Percentiles rank a stretch among this genome's conserved stretches.
phyloP scores from a whole-genome alignment of 169 alveolate species.

The Plasmodium berghei region DNA sequence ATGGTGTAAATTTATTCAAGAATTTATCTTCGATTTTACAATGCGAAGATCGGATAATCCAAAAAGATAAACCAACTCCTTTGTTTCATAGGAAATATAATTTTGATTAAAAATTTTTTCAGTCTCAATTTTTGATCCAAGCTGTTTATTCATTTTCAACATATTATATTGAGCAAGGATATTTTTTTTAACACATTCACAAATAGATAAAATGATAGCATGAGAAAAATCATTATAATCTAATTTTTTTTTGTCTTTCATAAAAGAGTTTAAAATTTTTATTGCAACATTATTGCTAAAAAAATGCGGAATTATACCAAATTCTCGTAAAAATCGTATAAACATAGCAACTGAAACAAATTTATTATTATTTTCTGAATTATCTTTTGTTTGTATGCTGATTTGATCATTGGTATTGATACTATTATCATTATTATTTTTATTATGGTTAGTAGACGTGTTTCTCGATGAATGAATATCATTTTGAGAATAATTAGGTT shows the following conservation, averaged over 20 bases:
- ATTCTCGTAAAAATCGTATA: constrained; percentile 82
- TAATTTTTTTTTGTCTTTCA: constrained; percentile 40
- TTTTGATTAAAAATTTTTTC: constrained; percentile 51
- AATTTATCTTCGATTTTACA: constrained; percentile 42
- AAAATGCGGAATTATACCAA: constrained; percentile 84
- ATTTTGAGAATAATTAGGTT: not conserved
- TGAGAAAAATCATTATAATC: constrained; percentile 67
- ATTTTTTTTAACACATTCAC: constrained; percentile 75
- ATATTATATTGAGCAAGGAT: constrained; percentile 62
- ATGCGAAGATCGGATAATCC: constrained; percentile 64
- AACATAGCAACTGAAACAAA: constrained; percentile 78
- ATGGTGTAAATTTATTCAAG: not conserved
- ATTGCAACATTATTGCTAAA: constrained; percentile 28
- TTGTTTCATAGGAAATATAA: constrained; percentile 64
- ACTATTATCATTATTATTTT: not conserved
- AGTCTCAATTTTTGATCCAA: constrained; percentile 37
- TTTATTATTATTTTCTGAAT: constrained; percentile 9
- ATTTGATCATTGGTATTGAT: not conserved
- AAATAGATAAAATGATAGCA: constrained; percentile 65
- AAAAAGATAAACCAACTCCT: constrained; percentile 72
- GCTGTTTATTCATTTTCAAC: constrained; percentile 31
- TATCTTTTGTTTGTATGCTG: not conserved
- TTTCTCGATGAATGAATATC: not conserved
- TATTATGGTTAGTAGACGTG: not conserved
- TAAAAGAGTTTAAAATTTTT: constrained; percentile 19